Evolutionary conservation across 2,329 filamentous ascomycete species (phyloP).

Genomic region (Pseudopithomyces chartarum): DNA sequence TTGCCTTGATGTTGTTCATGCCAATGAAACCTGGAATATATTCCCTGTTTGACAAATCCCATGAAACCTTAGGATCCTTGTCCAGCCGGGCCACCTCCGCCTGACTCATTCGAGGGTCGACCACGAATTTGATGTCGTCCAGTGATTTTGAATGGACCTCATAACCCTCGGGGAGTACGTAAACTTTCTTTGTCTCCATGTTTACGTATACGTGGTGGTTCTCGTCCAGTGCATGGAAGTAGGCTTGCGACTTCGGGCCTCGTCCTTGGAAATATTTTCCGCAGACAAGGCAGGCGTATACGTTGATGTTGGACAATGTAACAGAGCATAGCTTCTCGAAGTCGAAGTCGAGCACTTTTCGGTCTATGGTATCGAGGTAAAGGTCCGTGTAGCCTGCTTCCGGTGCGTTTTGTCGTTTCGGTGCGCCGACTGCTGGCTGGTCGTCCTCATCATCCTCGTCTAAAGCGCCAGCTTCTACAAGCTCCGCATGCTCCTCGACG

Average conservation of each 20-base stretch:
- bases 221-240: constrained; percentile 94
- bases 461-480: constrained; percentile 42
- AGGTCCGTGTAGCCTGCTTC: constrained; percentile 91
- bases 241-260: constrained; percentile 92
- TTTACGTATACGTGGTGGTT: constrained; percentile 98
- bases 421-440: constrained; percentile 49
- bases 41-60: constrained; percentile 80
- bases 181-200: constrained; percentile 90
- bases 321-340: constrained; percentile 98
- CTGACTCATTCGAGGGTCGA: constrained; percentile 84
- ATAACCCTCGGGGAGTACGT: constrained; percentile 93
- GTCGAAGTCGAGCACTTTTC: constrained; percentile 92
- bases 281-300: constrained; percentile 96
- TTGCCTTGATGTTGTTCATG: constrained; percentile 99
- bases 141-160: constrained; percentile 93
- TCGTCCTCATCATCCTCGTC: constrained; percentile 47
- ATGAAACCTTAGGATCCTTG: constrained; percentile 65
- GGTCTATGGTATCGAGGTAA: constrained; percentile 96
- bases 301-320: constrained; percentile 96
- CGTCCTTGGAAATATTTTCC: constrained; percentile 97
- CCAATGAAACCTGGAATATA: constrained; percentile 95
- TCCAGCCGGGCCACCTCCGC: constrained; percentile 82
- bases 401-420: constrained; percentile 74
- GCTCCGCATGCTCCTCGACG: constrained; percentile 42
- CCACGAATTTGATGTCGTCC: constrained; percentile 98